Percentiles rank a stretch among this genome's conserved stretches.
Evolutionary conservation across 2,329 filamentous ascomycete species (phyloP).

Genomic region (Calonectria montana): DNA sequence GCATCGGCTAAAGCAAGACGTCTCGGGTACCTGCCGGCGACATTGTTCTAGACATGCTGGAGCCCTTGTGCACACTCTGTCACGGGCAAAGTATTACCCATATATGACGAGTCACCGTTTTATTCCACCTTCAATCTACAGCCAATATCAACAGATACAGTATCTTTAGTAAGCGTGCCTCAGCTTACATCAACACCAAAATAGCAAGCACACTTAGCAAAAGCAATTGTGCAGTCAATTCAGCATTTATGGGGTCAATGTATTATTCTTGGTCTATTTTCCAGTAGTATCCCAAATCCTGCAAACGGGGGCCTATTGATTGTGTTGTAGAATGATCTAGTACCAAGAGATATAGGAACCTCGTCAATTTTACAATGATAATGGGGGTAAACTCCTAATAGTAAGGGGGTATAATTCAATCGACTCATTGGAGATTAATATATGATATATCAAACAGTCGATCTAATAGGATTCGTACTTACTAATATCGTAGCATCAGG

Average conservation of each 20-base stretch:
- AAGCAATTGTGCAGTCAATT: constrained; percentile 22
- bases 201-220: constrained; percentile 6
- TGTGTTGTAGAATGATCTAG: no score
- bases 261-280: constrained; percentile 20
- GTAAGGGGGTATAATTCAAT: no score
- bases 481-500: no score
- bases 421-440: no score
- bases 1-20: constrained; percentile 29
- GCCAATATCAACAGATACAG: neutral
- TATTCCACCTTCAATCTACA: no score
- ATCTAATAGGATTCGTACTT: no score
- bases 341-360: constrained; percentile 12
- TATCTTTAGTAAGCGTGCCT: neutral
- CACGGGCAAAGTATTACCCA: no score
- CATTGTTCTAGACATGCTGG: no score
- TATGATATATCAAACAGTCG: no score
- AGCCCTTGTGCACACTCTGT: no score
- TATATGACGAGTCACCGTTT: no score
- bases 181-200: constrained; percentile 20
- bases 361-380: constrained; percentile 11
- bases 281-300: constrained; percentile 11
- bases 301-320: constrained; percentile 26
- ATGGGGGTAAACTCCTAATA: constrained; percentile 24
- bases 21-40: constrained; percentile 25
- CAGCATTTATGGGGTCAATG: constrained; percentile 16